Conservation (phyloP, 495 filamentous ascomycete genomes). For the Annulohypoxylon maeteangense region DNA sequence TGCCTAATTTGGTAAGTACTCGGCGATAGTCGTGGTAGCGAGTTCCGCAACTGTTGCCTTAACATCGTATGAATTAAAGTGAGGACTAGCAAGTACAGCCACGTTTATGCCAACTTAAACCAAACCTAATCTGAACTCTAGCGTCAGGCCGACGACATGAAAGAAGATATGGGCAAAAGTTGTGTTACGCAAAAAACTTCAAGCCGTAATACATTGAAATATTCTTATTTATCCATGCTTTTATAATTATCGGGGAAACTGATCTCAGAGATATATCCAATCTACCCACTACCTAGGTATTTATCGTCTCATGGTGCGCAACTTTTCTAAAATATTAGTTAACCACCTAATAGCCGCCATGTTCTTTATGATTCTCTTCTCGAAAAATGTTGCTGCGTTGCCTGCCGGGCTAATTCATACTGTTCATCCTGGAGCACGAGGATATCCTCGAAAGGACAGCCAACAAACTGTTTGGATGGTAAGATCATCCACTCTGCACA, state of each 20-base stretch:
- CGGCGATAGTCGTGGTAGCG: neutral
- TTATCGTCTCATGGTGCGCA: neutral
- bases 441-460: slow-evolving; percentile 5
- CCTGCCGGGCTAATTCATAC: slow-evolving; percentile 8
- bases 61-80: neutral
- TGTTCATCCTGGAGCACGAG: slow-evolving; percentile 26
- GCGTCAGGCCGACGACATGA: neutral
- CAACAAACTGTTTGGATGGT: neutral
- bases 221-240: neutral
- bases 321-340: neutral
- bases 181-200: neutral
- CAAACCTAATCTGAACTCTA: neutral
- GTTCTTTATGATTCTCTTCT: neutral
- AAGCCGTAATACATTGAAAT: neutral
- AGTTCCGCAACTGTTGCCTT: neutral
- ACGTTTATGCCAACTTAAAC: slow-evolving; percentile 11
- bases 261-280: too few relatives aligned
- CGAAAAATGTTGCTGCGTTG: neutral
- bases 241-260: too few relatives aligned
- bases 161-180: neutral
- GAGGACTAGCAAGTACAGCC: slow-evolving; percentile 4
- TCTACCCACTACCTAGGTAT: too few relatives aligned
- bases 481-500: slow-evolving; percentile 21
- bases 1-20: slow-evolving; percentile 8
- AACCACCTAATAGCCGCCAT: neutral